Conservation (phyloP, 805 yeast genomes). For the Monosporozyma unispora region DNA sequence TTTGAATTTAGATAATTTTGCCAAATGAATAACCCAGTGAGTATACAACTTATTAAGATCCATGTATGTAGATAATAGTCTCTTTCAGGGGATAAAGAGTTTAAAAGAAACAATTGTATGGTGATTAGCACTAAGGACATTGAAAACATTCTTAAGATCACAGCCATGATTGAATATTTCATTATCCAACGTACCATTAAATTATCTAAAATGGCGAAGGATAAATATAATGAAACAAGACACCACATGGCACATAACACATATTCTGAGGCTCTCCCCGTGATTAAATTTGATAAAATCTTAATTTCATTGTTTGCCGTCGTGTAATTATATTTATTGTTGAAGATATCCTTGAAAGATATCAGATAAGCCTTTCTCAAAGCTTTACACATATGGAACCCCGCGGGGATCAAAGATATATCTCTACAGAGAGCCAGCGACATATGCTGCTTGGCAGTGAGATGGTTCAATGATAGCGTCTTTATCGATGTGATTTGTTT, state of each 20-base stretch:
- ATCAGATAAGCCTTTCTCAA: constrained; percentile 25
- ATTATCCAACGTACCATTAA: constrained; percentile 91
- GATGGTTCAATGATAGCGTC: constrained; percentile 51
- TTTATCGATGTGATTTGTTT: neutral
- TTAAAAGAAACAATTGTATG: constrained; percentile 56
- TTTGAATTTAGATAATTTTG: constrained; percentile 86
- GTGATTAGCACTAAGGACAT: constrained; percentile 68
- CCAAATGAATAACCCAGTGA: constrained; percentile 70
- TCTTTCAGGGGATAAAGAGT: constrained; percentile 62
- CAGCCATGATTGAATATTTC: constrained; percentile 79
- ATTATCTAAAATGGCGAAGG: constrained; percentile 79
- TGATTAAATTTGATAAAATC: constrained; percentile 21
- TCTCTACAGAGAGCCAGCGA: constrained; percentile 72
- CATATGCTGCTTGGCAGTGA: constrained; percentile 69
- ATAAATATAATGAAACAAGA: constrained; percentile 73
- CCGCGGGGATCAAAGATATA: constrained; percentile 61
- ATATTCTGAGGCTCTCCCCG: constrained; percentile 70
- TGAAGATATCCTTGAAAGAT: constrained; percentile 6
- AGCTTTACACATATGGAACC: constrained; percentile 43
- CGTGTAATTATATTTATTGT: neutral
- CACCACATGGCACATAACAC: constrained; percentile 89
- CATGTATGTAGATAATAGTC: constrained; percentile 78
- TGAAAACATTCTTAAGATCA: constrained; percentile 76
- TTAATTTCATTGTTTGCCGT: neutral
- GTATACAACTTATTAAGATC: constrained; percentile 79